phyloP scores from a whole-genome alignment of 805 yeast genomes.

The Kuraishia molischiana region DNA sequence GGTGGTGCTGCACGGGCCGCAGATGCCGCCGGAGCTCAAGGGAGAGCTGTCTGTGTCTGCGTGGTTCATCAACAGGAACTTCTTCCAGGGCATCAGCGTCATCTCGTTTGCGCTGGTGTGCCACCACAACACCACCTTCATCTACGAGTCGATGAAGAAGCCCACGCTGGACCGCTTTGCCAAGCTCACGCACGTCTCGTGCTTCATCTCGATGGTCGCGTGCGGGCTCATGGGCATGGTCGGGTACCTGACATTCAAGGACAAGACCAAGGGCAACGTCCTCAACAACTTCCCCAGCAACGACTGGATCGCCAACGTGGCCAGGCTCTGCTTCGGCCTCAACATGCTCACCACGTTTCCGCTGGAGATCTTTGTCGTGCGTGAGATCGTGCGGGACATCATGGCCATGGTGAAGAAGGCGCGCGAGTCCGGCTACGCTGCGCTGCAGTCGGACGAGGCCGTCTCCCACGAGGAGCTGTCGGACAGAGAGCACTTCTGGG shows the following conservation, averaged over 20 bases:
- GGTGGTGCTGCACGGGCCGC: conserved; percentile 69
- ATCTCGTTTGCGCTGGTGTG: conserved; percentile 93
- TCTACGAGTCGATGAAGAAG: conserved; percentile 70
- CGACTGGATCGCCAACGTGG: conserved; percentile 72
- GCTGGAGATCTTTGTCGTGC: conserved; percentile 77
- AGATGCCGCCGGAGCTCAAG: conserved; percentile 33
- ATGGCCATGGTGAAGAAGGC: conserved; percentile 19
- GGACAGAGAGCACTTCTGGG: conserved; percentile 40
- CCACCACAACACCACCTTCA: conserved; percentile 88
- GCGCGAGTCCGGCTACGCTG: conserved; percentile 1
- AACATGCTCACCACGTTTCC: conserved; percentile 93
- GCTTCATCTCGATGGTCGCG: conserved; percentile 69
- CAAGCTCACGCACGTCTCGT: conserved; percentile 72
- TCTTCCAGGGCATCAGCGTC: conserved; percentile 89
- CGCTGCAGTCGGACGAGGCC: conserved; percentile 10
- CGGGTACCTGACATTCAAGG: conserved; percentile 70
- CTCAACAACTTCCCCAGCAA: conserved; percentile 76
- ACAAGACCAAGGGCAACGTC: conserved; percentile 76
- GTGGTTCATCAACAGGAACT: conserved; percentile 47
- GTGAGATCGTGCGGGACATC: conserved; percentile 76
- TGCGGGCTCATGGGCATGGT: conserved; percentile 71
- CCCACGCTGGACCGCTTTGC: conserved; percentile 74
- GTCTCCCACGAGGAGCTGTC: conserved; percentile 24
- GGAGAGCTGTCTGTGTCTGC: conserved; percentile 34
- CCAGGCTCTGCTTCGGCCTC: conserved; percentile 83